Base-by-base conservation (phyloP, 2,329 filamentous ascomycete species). In the Epichloe aotearoae region DNA sequence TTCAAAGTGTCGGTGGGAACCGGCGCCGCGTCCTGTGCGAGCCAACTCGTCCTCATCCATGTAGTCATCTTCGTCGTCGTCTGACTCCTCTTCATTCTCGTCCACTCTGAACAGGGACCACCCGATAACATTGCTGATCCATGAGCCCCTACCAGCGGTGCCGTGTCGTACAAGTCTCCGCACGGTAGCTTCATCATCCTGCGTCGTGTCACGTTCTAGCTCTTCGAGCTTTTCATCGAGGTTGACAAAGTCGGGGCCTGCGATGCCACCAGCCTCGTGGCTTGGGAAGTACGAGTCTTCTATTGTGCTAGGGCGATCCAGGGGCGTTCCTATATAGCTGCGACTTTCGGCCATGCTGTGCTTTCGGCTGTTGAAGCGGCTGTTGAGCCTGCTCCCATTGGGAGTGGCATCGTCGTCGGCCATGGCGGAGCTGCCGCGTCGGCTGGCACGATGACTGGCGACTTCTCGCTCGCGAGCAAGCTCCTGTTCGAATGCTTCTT, bases 101-200 rank as follows among this genome's bases (percentile, higher is more conserved):
- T 81, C 75, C 5, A 80, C 77, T 1, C 79, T 72, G 60, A 83
- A 83, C 10, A 84, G 68, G 30, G 73, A 76, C 76, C 79, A 83
- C 2, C 76, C 76, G 42, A 80, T 64, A 52, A 82, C 64, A 53
- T 66, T 74, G 53, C 75, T 75, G 53, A 85, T 72, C 79, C 80
- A 83, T 3, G 75, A 75, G 4, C 73, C 75, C 40, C 76, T 63
- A 8, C 75, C 74, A 7, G 71, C 66, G 46, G 72, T 73, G 49
- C 74, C 75, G 17, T 72, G 69, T 53, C 74, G 72, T 36, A 83
- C 74, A 5, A 84, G 68, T 52, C 73, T 71, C 50, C 75, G 73
- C 11, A 84, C 71, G 15, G 76, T 68, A 12, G 73, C 78, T 58
- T 84, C 81, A 52, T 83, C 81, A 10, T 76, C 74, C 36, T 74